Conservation (phyloP, 345 rosid genomes). For the Physaria fendleri region DNA sequence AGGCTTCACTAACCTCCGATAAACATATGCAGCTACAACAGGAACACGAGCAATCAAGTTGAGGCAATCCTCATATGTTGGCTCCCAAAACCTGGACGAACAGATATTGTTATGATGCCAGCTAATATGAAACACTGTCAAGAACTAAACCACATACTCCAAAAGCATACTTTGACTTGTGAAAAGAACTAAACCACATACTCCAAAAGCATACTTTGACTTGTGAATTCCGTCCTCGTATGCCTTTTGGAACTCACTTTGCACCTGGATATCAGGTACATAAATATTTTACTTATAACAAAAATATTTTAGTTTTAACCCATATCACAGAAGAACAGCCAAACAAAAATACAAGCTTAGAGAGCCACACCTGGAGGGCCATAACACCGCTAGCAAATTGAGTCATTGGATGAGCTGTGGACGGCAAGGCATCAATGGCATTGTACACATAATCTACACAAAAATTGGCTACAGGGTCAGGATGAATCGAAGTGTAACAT, state of each 20-base stretch:
- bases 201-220: constrained; percentile 50
- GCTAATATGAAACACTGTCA: constrained; percentile 4
- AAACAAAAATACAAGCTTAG: not conserved
- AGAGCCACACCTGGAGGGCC: constrained; percentile 82
- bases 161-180: constrained; percentile 65
- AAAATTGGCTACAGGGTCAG: too few relatives aligned
- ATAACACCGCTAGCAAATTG: constrained; percentile 91
- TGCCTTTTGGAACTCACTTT: constrained; percentile 92
- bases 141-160: not conserved
- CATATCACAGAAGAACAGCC: too few relatives aligned
- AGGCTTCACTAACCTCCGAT: constrained; percentile 79
- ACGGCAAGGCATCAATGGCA: constrained; percentile 81
- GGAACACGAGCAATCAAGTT: constrained; percentile 88
- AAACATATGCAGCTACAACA: constrained; percentile 72
- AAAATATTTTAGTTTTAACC: too few relatives aligned
- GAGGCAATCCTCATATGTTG: constrained; percentile 79
- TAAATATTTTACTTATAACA: not conserved
- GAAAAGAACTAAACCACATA: not conserved
- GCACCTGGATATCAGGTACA: constrained; percentile 44
- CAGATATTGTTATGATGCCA: not conserved
- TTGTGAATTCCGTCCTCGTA: constrained; percentile 76
- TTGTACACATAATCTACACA: constrained; percentile 72
- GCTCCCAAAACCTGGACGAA: constrained; percentile 73
- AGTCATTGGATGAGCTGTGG: constrained; percentile 93
- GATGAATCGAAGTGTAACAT: too few relatives aligned